Conservation (phyloP, 371 early-diverging fungal genomes). For the Capillidium rhysosporum region DNA sequence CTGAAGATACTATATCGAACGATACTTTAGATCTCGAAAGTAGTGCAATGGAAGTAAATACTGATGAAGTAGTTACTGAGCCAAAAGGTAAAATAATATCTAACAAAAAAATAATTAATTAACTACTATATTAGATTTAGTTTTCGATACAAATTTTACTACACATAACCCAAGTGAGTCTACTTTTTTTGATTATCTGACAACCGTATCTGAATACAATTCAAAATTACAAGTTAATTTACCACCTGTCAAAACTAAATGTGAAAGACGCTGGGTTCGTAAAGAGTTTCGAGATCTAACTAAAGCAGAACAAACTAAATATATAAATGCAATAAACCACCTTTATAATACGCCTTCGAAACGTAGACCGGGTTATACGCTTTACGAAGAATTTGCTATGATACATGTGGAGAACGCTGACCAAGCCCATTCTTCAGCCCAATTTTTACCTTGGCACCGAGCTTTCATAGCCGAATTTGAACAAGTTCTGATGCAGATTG, state of each 20-base stretch:
- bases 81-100: no score
- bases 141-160: background rate
- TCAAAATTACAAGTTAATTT: background rate
- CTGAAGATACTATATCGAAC: no score
- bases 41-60: no score
- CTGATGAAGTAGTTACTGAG: no score
- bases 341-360: background rate
- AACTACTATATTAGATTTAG: background rate
- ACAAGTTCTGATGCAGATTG: background rate
- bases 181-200: background rate
- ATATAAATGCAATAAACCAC: background rate
- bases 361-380: background rate
- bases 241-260: background rate
- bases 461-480: constrained; percentile 9
- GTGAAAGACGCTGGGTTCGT: background rate
- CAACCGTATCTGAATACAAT: background rate
- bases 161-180: background rate
- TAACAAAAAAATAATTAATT: no score
- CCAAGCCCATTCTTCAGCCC: background rate
- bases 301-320: background rate
- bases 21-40: no score
- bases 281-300: background rate
- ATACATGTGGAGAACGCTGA: background rate
- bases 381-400: background rate
- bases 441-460: constrained; percentile 15